Percentiles rank a stretch among this genome's conserved stretches.
Conservation (phyloP, 805 yeast genomes). For the Tetrapisispora phaffii region DNA sequence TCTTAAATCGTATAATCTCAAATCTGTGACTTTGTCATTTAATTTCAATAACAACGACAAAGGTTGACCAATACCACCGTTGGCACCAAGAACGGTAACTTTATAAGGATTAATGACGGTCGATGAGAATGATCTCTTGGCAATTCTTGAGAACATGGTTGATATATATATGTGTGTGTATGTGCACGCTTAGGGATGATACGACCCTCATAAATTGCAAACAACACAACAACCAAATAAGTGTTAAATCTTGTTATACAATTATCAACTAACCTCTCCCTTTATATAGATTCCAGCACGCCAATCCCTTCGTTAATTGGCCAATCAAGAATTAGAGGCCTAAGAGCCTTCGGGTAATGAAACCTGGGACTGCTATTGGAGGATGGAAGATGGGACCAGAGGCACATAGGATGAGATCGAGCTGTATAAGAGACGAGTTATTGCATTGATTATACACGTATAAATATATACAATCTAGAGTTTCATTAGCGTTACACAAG, state of each 20-base stretch:
- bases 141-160: constrained; percentile 46
- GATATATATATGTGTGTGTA: neutral
- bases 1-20: constrained; percentile 79
- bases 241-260: no score
- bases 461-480: no score
- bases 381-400: neutral
- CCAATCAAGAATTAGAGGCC: neutral
- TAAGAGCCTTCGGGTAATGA: neutral
- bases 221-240: no score
- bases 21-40: constrained; percentile 77
- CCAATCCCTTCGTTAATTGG: neutral
- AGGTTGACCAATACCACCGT: constrained; percentile 95
- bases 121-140: constrained; percentile 58
- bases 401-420: no score
- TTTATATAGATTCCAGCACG: neutral
- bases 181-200: neutral
- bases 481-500: no score
- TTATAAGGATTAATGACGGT: constrained; percentile 60
- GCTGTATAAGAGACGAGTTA: no score
- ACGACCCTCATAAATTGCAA: no score
- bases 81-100: constrained; percentile 74
- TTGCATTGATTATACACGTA: no score
- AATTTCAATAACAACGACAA: constrained; percentile 73
- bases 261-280: no score
- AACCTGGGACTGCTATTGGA: neutral